Base-by-base conservation (phyloP, 2,329 filamentous ascomycete species). In the Hirsutella rhossiliensis region DNA sequence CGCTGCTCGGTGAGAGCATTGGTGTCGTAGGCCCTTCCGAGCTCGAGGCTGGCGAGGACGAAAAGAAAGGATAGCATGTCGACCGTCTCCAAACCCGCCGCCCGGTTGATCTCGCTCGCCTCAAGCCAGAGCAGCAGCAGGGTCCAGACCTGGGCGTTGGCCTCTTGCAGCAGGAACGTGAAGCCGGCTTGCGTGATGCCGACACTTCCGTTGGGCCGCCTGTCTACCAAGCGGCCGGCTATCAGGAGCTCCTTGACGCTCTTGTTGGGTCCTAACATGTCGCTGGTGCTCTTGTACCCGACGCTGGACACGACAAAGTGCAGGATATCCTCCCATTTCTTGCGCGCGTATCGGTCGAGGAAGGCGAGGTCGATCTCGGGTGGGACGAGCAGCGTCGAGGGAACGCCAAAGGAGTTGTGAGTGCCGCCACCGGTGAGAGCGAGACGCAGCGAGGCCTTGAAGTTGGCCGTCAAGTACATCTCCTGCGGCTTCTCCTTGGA, bases 51-150 rank as follows among this genome's bases (percentile, higher is more conserved):
- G 39, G 90, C 90, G 27, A 98, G 80, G 58, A 96, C 85, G 63
- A 98, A 97, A 53, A 98, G 79, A 61, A 98, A 98, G 7, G 87
- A 89, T 6, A 98, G 78, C 60, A 97, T 89, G 57, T 98, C 92
- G 40, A 95, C 88, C 47, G 84, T 82, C 52, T 95, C 87, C 72
- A 95, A 83, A 29, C 77, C 76, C 15, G 85, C 69, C 56, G 73
- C 57, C 38, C 62, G 60, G 41, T 64, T 61, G 13, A 61, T 64
- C 53, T 87, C 82, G 38, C 84, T 84, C 48, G 87, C 84, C 52
- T 94, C 86, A 42, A 98, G 80, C 72, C 95, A 98, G 29, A 96
- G 80, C 28, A 98, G 82, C 31, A 98, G 72, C 40, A 98, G 71
- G 23, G 88, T 92, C 92, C 92, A 98, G 31, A 98, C 88, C 62